Conservation (phyloP, 257 asterid species). For the Lycium barbarum region DNA sequence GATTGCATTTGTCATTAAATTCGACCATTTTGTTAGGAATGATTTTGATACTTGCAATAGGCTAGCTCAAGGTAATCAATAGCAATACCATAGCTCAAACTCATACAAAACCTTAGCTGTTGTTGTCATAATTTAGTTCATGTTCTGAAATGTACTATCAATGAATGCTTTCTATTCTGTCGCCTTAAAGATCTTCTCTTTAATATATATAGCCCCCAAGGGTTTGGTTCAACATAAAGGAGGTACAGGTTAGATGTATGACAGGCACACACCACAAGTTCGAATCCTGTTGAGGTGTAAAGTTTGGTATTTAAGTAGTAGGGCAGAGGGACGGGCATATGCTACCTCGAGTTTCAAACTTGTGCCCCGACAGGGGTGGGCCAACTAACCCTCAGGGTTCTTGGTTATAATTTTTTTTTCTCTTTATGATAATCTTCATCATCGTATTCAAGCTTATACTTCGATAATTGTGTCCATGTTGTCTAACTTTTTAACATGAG, state of each 20-base stretch:
- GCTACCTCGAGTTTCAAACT: background rate
- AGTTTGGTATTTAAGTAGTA: background rate
- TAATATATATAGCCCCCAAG: background rate
- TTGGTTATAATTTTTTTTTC: background rate
- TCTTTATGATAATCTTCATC: background rate
- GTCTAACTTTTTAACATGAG: background rate
- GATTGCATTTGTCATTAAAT: background rate
- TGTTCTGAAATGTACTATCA: background rate
- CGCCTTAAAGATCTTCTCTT: background rate
- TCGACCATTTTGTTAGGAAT: slow-evolving; percentile 57
- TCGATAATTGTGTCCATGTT: background rate
- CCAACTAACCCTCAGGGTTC: background rate
- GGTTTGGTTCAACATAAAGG: background rate
- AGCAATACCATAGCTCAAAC: background rate
- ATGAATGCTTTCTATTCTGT: background rate
- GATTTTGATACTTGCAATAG: slow-evolving; percentile 63
- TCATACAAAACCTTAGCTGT: background rate
- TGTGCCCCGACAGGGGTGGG: background rate
- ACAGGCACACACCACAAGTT: background rate
- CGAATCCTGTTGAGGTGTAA: background rate
- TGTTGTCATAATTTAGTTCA: background rate
- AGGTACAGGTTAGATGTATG: background rate
- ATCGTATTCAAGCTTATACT: background rate
- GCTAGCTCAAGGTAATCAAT: slow-evolving; percentile 73
- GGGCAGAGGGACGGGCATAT: background rate